These are phyloP conservation scores for Mycena belliarum DNA, from an alignment of 768 basidiomycete genomes.

Conservation along the genomic window DNA sequence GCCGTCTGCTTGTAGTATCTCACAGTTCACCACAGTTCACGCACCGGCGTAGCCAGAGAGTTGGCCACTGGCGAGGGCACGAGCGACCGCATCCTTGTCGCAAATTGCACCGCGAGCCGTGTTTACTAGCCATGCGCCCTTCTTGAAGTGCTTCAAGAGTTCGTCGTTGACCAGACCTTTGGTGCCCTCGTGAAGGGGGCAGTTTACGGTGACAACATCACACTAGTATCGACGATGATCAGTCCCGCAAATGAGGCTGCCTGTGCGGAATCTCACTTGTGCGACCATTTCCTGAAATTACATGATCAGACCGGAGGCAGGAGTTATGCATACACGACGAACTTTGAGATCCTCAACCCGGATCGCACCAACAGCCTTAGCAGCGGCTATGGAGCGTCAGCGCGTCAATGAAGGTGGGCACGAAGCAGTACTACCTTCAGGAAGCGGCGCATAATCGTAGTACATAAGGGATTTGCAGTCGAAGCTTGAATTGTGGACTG, in stretches of 20 bases:
- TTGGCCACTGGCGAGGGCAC: conserved; percentile 74
- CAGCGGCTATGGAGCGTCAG: conserved; percentile 47
- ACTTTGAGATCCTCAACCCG: conserved; percentile 81
- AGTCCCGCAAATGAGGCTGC: neutral
- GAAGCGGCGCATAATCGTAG: conserved; percentile 81
- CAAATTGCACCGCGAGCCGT: conserved; percentile 92
- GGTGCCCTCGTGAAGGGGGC: conserved; percentile 85
- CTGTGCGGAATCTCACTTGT: conserved; percentile 27
- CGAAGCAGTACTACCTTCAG: conserved; percentile 51
- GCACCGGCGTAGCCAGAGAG: conserved; percentile 57
- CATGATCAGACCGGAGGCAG: conserved; percentile 74
- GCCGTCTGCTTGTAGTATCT: too few species aligned
- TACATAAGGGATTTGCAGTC: conserved; percentile 89
- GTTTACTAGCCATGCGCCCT: conserved; percentile 91
- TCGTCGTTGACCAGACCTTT: conserved; percentile 79
- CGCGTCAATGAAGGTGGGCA: neutral
- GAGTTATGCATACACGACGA: conserved; percentile 21
- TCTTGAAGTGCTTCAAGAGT: conserved; percentile 86
- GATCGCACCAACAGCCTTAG: conserved; percentile 65
- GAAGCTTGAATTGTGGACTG: conserved; percentile 49
- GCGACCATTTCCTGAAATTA: conserved; percentile 71
- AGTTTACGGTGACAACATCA: conserved; percentile 86
- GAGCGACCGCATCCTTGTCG: conserved; percentile 78
- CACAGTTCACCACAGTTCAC: neutral
- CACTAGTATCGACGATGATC: conserved; percentile 39